Percentiles rank a stretch among this genome's conserved stretches.
phyloP scores from a whole-genome alignment of 2,329 filamentous ascomycete species.

The Dendrostoma leiphaemia region DNA sequence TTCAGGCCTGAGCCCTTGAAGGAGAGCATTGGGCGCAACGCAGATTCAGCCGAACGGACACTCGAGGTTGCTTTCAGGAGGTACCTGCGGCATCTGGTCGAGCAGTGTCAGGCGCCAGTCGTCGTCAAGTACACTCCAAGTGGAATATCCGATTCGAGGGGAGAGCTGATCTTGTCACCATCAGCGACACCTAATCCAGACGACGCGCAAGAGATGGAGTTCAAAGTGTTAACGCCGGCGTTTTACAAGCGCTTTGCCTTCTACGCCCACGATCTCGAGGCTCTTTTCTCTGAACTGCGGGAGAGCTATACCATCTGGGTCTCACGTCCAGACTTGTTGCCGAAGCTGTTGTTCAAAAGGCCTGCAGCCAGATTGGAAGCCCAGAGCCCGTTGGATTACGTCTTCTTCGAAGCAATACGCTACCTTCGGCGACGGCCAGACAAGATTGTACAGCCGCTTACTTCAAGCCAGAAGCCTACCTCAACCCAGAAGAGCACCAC shows the following conservation, averaged over 20 bases:
- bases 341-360: constrained; percentile 41
- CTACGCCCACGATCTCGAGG: constrained; percentile 61
- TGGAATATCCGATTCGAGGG: constrained; percentile 38
- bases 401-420: constrained; percentile 43
- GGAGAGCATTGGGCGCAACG: constrained; percentile 52
- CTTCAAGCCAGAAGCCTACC: constrained; percentile 30
- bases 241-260: constrained; percentile 68
- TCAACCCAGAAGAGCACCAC: constrained; percentile 12
- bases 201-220: constrained; percentile 41
- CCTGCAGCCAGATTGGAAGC: constrained; percentile 33
- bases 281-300: constrained; percentile 57
- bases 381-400: constrained; percentile 35
- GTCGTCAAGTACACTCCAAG: constrained; percentile 53
- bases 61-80: constrained; percentile 46
- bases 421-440: constrained; percentile 40
- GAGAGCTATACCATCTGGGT: constrained; percentile 59
- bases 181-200: constrained; percentile 20
- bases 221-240: constrained; percentile 59
- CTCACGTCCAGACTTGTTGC: constrained; percentile 52
- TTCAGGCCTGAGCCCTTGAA: constrained; percentile 61
- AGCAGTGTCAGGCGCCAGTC: constrained; percentile 41
- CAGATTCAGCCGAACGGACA: constrained; percentile 45
- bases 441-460: constrained; percentile 39
- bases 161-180: constrained; percentile 38
- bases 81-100: constrained; percentile 50